Evolutionary conservation across 495 filamentous ascomycete species (phyloP).

Genomic region (Staphylotrichum tortipilum): DNA sequence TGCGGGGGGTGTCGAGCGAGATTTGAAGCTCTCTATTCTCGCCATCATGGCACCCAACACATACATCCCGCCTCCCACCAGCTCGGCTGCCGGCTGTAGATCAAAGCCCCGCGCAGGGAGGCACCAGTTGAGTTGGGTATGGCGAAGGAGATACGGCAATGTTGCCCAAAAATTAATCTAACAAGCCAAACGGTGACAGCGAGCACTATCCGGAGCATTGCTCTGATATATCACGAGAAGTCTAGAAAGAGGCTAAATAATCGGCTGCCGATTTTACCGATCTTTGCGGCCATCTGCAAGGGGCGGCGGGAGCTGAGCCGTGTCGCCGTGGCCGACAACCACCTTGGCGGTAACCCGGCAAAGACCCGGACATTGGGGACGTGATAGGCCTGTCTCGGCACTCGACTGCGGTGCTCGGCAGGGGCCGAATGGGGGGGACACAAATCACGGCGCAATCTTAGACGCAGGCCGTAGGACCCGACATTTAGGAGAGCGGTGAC

Average conservation of each 20-base stretch:
- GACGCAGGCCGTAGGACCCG: background rate
- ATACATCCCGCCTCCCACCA: background rate
- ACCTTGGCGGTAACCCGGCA: conserved; percentile 19
- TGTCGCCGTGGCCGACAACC: conserved; percentile 8
- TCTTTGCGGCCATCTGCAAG: conserved; percentile 8
- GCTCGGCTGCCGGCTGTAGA: conserved; percentile 14
- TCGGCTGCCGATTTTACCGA: conserved; percentile 28
- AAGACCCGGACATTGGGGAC: background rate
- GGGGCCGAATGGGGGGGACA: background rate
- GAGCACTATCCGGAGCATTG: conserved; percentile 25
- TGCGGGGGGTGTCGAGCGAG: background rate
- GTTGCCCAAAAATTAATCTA: conserved; percentile 4
- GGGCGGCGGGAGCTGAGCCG: conserved; percentile 17
- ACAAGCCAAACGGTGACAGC: conserved; percentile 2
- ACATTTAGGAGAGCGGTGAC: background rate
- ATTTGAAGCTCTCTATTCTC: conserved; percentile 3
- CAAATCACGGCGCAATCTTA: background rate
- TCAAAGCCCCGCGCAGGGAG: conserved; percentile 12
- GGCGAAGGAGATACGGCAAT: background rate
- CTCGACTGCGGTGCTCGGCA: conserved; percentile 1
- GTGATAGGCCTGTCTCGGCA: conserved; percentile 11
- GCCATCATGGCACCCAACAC: background rate
- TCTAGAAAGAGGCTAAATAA: conserved; percentile 26
- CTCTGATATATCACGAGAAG: conserved; percentile 1
- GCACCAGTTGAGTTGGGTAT: conserved; percentile 1